A percentile compares a stretch with the other conserved stretches of the same genome.
Conservation (phyloP, 202 grass and related monocot genomes). For the Schoenoplectus tabernaemontani region DNA sequence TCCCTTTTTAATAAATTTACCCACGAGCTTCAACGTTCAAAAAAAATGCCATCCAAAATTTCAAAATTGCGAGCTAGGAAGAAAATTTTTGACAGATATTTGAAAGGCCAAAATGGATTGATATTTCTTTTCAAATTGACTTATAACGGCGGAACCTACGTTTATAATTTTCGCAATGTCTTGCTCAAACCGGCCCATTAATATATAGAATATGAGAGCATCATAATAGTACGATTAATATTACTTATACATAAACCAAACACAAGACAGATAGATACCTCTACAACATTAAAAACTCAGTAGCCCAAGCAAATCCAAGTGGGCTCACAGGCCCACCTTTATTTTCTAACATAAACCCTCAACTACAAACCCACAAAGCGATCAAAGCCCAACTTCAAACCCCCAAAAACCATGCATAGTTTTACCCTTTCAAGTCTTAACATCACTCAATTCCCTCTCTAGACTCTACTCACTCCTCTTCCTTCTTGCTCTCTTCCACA, state of each 20-base stretch:
- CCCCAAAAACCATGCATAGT: background rate
- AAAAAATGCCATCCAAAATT: too few relatives aligned
- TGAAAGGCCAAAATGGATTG: too few relatives aligned
- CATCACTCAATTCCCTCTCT: background rate
- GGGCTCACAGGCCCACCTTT: slow-evolving; percentile 7
- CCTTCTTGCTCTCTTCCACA: slow-evolving; percentile 33
- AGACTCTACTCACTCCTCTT: background rate
- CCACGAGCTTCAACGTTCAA: too few relatives aligned
- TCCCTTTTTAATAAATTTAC: too few relatives aligned
- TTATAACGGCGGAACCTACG: too few relatives aligned
- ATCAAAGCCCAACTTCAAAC: background rate
- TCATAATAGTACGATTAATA: background rate
- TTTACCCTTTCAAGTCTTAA: background rate
- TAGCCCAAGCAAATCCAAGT: background rate
- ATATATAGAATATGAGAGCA: background rate
- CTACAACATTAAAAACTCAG: background rate
- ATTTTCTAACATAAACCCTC: background rate
- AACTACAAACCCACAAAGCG: too few relatives aligned
- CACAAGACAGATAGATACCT: background rate
- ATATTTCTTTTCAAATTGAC: too few relatives aligned
- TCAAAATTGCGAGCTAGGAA: too few relatives aligned
- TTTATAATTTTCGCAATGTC: too few relatives aligned
- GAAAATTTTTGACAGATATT: too few relatives aligned
- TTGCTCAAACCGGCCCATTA: background rate
- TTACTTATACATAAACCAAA: background rate